These are phyloP conservation scores for Ophiostoma perfectum DNA, from an alignment of 2,329 filamentous ascomycete species.

Conservation along the genomic window DNA sequence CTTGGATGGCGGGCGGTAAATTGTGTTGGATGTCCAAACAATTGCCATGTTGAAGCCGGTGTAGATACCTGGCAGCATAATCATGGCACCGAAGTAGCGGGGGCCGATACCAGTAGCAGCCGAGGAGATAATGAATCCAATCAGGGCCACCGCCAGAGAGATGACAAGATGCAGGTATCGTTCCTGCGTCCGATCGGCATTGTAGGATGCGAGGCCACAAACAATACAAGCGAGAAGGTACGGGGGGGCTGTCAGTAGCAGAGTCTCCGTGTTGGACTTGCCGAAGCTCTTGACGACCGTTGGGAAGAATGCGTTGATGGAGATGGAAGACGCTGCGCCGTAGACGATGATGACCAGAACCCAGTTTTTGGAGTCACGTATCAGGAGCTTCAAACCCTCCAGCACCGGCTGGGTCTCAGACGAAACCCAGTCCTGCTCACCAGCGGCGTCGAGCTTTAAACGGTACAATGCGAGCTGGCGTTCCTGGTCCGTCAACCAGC, in stretches of 20 bases:
- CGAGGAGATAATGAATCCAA: conserved; percentile 39
- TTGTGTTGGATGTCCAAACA: conserved; percentile 70
- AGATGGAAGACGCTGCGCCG: conserved; percentile 49
- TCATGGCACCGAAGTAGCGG: conserved; percentile 64
- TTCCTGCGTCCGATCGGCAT: neutral
- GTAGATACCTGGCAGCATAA: conserved; percentile 54
- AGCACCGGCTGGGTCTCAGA: neutral
- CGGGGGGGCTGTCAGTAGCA: neutral
- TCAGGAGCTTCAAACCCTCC: neutral
- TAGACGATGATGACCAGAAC: conserved; percentile 42
- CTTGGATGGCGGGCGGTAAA: conserved; percentile 47
- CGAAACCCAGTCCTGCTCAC: conserved; percentile 1
- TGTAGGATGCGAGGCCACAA: neutral
- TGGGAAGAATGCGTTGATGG: conserved; percentile 64
- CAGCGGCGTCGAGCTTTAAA: neutral
- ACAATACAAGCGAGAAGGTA: neutral
- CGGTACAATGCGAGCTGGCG: neutral
- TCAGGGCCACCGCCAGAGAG: neutral
- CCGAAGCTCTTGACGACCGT: conserved; percentile 59
- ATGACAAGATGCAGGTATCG: conserved; percentile 1
- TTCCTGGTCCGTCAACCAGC: neutral
- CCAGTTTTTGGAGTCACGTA: neutral
- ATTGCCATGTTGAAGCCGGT: conserved; percentile 62
- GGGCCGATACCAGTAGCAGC: conserved; percentile 55
- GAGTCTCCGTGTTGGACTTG: conserved; percentile 53